phyloP scores from a whole-genome alignment of 192 early-diverging fungal species.

The Geranomyces variabilis region DNA sequence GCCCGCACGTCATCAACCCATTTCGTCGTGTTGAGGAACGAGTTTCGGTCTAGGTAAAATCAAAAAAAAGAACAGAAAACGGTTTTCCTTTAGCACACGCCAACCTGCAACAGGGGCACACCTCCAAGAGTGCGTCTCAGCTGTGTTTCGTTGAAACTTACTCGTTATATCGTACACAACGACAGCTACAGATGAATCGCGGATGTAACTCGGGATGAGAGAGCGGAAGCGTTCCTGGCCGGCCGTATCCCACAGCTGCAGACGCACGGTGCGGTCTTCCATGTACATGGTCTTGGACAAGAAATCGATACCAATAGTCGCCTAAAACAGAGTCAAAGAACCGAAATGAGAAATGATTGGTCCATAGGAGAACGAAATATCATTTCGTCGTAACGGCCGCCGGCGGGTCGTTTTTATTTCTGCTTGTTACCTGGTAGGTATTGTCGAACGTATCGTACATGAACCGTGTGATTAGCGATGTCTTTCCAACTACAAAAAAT shows the following conservation, averaged over 20 bases:
- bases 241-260: conserved; percentile 99
- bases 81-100: neutral
- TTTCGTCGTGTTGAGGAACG: conserved; percentile 94
- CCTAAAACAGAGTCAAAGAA: conserved; percentile 48
- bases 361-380: neutral
- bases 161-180: conserved; percentile 98
- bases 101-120: neutral
- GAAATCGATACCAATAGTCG: conserved; percentile 99
- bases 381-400: neutral
- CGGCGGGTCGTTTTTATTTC: neutral
- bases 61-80: neutral
- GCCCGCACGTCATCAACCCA: conserved; percentile 99
- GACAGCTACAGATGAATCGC: conserved; percentile 96
- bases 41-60: conserved; percentile 75
- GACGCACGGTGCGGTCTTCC: conserved; percentile 94
- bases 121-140: too few relatives aligned
- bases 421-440: conserved; percentile 71
- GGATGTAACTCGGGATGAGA: conserved; percentile 97
- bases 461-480: conserved; percentile 97
- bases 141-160: too few relatives aligned
- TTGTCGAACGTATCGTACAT: conserved; percentile 99
- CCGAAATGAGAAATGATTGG: neutral
- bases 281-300: conserved; percentile 99
- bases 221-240: conserved; percentile 98
- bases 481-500: conserved; percentile 83